phyloP scores from a whole-genome alignment of 768 basidiomycete genomes.

The Calocera viscosa region DNA sequence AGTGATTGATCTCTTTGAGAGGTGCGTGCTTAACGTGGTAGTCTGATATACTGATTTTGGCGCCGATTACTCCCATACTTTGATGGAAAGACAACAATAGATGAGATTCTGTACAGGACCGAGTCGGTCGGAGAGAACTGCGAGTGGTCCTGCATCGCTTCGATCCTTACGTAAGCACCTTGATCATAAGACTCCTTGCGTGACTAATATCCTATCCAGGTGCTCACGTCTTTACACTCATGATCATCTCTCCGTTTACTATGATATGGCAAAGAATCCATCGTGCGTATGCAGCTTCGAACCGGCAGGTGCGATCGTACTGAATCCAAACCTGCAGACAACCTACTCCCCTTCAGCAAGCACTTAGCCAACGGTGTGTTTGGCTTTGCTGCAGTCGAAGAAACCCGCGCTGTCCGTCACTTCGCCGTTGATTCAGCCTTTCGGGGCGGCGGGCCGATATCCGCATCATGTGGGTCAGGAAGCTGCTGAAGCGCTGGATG shows the following conservation, averaged over 20 bases:
- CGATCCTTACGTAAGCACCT: slow-evolving; percentile 62
- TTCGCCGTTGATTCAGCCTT: slow-evolving; percentile 34
- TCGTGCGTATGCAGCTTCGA: no score
- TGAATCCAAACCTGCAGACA: not conserved
- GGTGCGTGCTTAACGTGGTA: slow-evolving; percentile 37
- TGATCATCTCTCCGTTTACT: not conserved
- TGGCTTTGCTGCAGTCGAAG: slow-evolving; percentile 54
- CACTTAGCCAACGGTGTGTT: slow-evolving; percentile 49
- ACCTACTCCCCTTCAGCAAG: slow-evolving; percentile 24
- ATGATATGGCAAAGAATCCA: not conserved
- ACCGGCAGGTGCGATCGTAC: not conserved
- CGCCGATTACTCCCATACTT: slow-evolving; percentile 82
- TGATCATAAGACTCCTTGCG: not conserved
- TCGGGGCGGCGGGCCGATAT: no score
- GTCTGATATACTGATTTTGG: not conserved
- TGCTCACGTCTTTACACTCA: not conserved
- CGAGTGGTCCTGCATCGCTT: slow-evolving; percentile 74
- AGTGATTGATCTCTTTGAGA: slow-evolving; percentile 61
- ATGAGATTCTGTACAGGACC: slow-evolving; percentile 84
- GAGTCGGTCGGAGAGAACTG: slow-evolving; percentile 71
- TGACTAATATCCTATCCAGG: not conserved
- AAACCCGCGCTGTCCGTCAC: slow-evolving; percentile 37
- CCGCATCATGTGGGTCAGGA: no score
- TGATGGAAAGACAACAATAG: slow-evolving; percentile 81
- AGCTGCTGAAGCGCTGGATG: no score